These are phyloP conservation scores for Lanmaoa pseudosensibilis DNA, from an alignment of 768 basidiomycete species.

Conservation along the genomic window DNA sequence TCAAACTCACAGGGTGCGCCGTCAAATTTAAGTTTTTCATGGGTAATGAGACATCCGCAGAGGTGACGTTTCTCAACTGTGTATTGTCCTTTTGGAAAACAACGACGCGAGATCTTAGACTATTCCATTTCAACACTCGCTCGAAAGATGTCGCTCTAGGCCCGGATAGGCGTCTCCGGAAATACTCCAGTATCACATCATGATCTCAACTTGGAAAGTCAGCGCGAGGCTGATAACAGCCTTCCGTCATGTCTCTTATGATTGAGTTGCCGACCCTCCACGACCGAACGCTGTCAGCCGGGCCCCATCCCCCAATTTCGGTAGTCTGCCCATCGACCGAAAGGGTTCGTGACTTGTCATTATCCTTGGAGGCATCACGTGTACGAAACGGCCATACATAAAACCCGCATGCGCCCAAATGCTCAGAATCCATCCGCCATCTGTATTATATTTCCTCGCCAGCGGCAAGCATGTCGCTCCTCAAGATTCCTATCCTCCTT, in stretches of 20 bases:
- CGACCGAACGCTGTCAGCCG: background rate
- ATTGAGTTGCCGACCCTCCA: background rate
- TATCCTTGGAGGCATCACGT: slow-evolving; percentile 13
- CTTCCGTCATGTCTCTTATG: background rate
- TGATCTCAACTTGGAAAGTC: background rate
- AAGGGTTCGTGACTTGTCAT: background rate
- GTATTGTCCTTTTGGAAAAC: background rate
- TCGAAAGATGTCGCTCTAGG: background rate
- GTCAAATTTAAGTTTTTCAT: background rate
- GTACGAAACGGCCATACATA: slow-evolving; percentile 14
- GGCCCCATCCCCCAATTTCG: background rate
- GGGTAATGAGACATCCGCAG: background rate
- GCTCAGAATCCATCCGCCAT: background rate
- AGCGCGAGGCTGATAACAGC: background rate
- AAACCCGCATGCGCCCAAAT: background rate
- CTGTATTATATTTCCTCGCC: background rate
- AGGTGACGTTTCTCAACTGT: background rate
- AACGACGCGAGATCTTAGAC: background rate
- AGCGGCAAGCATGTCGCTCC: slow-evolving; percentile 16
- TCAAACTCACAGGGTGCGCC: background rate
- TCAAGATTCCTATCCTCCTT: slow-evolving; percentile 24
- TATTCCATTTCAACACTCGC: background rate
- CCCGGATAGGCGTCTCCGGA: background rate
- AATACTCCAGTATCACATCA: background rate
- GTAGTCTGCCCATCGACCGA: background rate